Evolutionary conservation across 2,329 filamentous ascomycete species (phyloP).

Genomic region (Exophiala sp.): DNA sequence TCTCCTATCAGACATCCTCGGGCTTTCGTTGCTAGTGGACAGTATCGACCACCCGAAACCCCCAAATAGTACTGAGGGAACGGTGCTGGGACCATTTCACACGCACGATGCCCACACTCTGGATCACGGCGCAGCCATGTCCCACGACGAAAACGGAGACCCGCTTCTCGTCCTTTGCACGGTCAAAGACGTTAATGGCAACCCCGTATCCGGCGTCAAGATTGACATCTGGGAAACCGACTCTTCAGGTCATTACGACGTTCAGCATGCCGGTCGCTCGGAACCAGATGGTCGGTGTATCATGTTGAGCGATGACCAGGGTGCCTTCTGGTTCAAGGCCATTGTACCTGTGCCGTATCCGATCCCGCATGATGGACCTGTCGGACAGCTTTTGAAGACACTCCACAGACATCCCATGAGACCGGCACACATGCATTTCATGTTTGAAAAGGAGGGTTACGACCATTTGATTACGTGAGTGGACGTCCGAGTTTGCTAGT

Average conservation of each 20-base stretch:
- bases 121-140: slow-evolving; percentile 55
- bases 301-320: slow-evolving; percentile 62
- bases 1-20: slow-evolving; percentile 71
- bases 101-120: slow-evolving; percentile 63
- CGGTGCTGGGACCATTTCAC: slow-evolving; percentile 76
- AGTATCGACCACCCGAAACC: slow-evolving; percentile 79
- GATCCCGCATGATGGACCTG: slow-evolving; percentile 77
- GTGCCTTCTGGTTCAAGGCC: slow-evolving; percentile 76
- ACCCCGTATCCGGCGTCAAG: slow-evolving; percentile 59
- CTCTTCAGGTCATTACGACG: slow-evolving; percentile 72
- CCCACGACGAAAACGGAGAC: slow-evolving; percentile 62
- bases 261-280: slow-evolving; percentile 62
- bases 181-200: slow-evolving; percentile 58
- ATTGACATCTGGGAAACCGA: slow-evolving; percentile 85
- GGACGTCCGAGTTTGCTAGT: slow-evolving; percentile 48
- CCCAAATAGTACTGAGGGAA: slow-evolving; percentile 63
- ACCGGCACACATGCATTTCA: slow-evolving; percentile 78
- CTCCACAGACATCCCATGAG: slow-evolving; percentile 71
- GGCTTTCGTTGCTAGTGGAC: slow-evolving; percentile 73
- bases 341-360: slow-evolving; percentile 81
- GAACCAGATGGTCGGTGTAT: slow-evolving; percentile 68
- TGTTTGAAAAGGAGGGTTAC: slow-evolving; percentile 74
- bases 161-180: slow-evolving; percentile 68
- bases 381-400: slow-evolving; percentile 62
- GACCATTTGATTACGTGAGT: slow-evolving; percentile 78